These are phyloP conservation scores for Xylariaceae sp. DNA, from an alignment of 2,329 filamentous ascomycete genomes.

Conservation along the genomic window DNA sequence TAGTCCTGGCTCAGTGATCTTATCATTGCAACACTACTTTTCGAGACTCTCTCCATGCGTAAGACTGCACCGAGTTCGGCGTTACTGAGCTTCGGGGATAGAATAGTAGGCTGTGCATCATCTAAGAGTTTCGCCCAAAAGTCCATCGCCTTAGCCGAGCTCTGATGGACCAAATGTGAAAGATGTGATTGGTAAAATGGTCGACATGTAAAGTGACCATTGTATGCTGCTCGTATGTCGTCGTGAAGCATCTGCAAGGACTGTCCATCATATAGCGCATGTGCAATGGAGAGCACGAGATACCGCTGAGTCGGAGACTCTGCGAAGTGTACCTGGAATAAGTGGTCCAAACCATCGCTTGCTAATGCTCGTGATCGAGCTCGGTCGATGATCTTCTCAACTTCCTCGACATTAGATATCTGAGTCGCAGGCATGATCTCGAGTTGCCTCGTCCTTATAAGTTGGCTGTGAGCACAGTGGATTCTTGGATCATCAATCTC, in stretches of 20 bases:
- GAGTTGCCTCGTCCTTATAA: constrained; percentile 33
- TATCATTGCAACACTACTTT: constrained; percentile 38
- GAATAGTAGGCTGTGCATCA: constrained; percentile 38
- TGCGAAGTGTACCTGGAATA: constrained; percentile 50
- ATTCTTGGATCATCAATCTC: constrained; percentile 60
- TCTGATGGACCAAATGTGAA: constrained; percentile 45
- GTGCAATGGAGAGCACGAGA: constrained; percentile 68
- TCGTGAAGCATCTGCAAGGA: constrained; percentile 71
- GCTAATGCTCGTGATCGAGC: constrained; percentile 36
- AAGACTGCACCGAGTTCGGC: constrained; percentile 22
- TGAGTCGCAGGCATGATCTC: constrained; percentile 19
- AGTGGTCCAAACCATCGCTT: constrained; percentile 31
- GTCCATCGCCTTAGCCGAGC: constrained; percentile 37
- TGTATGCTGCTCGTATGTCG: constrained; percentile 65
- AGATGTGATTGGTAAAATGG: constrained; percentile 52
- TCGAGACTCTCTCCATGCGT: constrained; percentile 44
- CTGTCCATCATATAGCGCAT: constrained; percentile 88
- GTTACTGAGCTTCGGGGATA: constrained; percentile 15
- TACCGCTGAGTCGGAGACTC: constrained; percentile 33
- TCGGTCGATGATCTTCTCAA: constrained; percentile 33
- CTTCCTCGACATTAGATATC: constrained; percentile 30
- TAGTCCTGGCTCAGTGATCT: constrained; percentile 60
- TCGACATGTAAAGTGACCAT: constrained; percentile 37
- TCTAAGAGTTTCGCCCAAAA: constrained; percentile 74
- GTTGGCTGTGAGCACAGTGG: constrained; percentile 47